Base-by-base conservation (phyloP, 2,329 filamentous ascomycete genomes). In the Cladophialophora exuberans region DNA sequence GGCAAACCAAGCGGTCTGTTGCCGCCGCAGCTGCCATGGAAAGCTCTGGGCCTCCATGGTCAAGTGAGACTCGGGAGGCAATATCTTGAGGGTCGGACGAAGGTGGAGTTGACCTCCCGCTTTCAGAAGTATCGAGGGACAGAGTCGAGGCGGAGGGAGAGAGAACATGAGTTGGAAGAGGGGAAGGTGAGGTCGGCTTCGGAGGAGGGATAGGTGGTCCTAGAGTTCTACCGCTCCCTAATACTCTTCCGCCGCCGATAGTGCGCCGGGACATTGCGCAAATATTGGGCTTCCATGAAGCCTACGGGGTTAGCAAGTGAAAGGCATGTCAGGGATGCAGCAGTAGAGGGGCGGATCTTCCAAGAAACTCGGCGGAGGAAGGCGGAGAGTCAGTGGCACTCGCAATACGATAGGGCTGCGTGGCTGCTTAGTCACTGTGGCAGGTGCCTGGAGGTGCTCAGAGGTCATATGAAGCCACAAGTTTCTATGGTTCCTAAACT, bases 161-260 rank as follows among this genome's bases (percentile, higher is more conserved):
- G 44, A 85, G 73, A 58, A 83, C 69, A 62, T 74, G 66, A 59
- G 69, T 69, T 56, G 70, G 70, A 52, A 72, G 71, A 58, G 68
- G 66, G 52, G 72, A 70, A 59, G 68, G 66, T 52, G 72, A 70
- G 64, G 73, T 70, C 62, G 71, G 67, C 42, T 66, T 66, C 49
- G 71, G 67, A 52, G 74, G 71, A 62, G 76, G 72, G 56, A 73
- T 69, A 61, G 82, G 77, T 66, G 90, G 88, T 64, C 86, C 88
- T 66, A 96, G 83, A 67, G 87, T 85, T 73, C 87, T 90, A 67
- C 90, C 90, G 76, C 83, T 95, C 67, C 93, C 93, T 66, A 97
- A 79, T 69, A 97, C 86, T 76, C 93, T 86, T 72, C 93, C 93
- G 75, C 93, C 92, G 74, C 93, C 93, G 72, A 97, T 83, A 79